Evolutionary conservation across 129 eudicot genomes (phyloP).

Genomic region (Gnaphalium uliginosum): DNA sequence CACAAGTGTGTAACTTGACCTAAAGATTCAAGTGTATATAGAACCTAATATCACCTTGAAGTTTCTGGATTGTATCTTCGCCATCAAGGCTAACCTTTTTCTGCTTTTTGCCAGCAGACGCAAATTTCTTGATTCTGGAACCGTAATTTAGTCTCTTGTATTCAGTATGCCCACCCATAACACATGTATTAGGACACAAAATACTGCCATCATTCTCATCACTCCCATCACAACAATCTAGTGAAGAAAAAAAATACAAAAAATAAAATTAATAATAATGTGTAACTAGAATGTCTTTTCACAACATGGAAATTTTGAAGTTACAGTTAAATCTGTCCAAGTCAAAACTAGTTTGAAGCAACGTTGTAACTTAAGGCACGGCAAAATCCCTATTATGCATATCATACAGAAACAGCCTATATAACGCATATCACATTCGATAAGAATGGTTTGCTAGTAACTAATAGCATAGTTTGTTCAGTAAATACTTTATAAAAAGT

Average conservation of each 20-base stretch:
- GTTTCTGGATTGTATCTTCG: conserved; percentile 50
- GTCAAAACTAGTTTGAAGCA: background rate
- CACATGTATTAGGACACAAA: conserved; percentile 76
- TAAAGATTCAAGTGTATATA: background rate
- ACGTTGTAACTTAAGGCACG: background rate
- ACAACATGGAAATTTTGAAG: background rate
- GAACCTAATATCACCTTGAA: conserved; percentile 47
- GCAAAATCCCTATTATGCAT: background rate
- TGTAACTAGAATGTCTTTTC: background rate
- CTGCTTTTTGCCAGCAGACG: conserved; percentile 37
- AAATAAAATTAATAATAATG: background rate
- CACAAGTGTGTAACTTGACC: background rate
- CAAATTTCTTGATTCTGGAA: conserved; percentile 23
- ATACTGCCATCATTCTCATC: conserved; percentile 78
- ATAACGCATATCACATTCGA: background rate
- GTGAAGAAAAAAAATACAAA: background rate
- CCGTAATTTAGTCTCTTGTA: conserved; percentile 43
- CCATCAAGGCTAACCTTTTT: conserved; percentile 25
- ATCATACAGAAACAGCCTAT: background rate
- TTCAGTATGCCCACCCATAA: conserved; percentile 86
- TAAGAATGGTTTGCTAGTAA: background rate
- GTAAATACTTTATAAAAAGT: background rate
- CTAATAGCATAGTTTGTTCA: background rate
- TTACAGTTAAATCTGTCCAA: background rate
- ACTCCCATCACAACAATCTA: conserved; percentile 99